Evolutionary conservation across 306 rosid species (phyloP), one percentile per base, ranked within the genome.

Genomic region (Vigna unguiculata): DNA sequence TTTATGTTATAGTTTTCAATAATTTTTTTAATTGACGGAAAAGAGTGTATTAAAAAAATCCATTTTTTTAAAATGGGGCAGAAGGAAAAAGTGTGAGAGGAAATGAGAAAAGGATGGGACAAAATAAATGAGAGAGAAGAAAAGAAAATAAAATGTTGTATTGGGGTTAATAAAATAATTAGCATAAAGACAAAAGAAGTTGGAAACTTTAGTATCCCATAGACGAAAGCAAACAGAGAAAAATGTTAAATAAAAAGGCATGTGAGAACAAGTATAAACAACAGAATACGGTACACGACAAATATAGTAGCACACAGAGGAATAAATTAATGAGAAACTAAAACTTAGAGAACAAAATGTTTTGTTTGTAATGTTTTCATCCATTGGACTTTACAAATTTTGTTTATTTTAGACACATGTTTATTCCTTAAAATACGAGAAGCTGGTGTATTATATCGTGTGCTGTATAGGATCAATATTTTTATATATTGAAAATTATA

Each of bases 221-320:
- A 22, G 43, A 72, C 41, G 64, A 53, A 53, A 25, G 25, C 74
- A 69, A 28, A 46, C 24, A 22, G 36, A 46, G 48, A 30, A 25
- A 73, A 20, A 10, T 28, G 47, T 58, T 10, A 25, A 46, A 70
- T 30, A 17, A 59, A 51, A 46, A 20, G 61, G 78, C 46, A 15
- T 43, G 69, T 43, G 69, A 54, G 45, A 41, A 24, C 69, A 73
- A 58, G 55, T 57, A 45, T 72, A 24, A 41, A 57, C 77, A 71
- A 71, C 7, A 32, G 9, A 36, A 71, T 38, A 53, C 17, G 65
- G 36, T 53, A 38, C 34, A 32, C 6, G 65, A 53, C 76, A 71
- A 36, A 53, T 38, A 71, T 21, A 51, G 38, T 71, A 53, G 16
- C 64, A 20, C 9, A 52, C 60, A 54, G 7, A 71, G 1, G 60